Conservation (phyloP, 2,329 filamentous ascomycete genomes). For the Aspergillus brasiliensis region DNA sequence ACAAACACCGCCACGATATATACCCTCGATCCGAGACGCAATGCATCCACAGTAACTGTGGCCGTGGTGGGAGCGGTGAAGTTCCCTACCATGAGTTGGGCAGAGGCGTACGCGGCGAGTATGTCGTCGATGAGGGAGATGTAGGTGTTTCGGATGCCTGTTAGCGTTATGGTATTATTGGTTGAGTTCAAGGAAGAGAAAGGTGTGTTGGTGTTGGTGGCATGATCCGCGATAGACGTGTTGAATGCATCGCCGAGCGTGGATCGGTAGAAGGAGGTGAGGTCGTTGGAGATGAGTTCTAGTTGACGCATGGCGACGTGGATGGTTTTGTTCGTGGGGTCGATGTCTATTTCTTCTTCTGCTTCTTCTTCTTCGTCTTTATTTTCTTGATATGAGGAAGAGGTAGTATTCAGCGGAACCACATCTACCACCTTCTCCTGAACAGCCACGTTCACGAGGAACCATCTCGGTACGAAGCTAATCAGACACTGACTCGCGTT, state of each 20-base stretch:
- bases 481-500: not conserved
- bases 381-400: too few relatives aligned
- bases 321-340: not conserved
- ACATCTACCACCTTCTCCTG: not conserved
- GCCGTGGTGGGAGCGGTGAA: not conserved
- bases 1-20: not conserved
- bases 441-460: not conserved
- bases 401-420: too few relatives aligned
- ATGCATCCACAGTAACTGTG: not conserved
- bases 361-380: not conserved
- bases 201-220: not conserved
- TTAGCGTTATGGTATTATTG: not conserved
- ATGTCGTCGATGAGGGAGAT: slow-evolving; percentile 3
- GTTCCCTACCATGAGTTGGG: not conserved
- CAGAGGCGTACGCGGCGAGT: not conserved
- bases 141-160: not conserved
- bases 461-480: not conserved
- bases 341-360: not conserved
- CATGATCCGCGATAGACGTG: not conserved
- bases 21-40: not conserved
- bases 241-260: slow-evolving; percentile 1
- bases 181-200: not conserved
- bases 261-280: slow-evolving; percentile 2
- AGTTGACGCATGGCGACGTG: slow-evolving; percentile 1
- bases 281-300: not conserved